Base-by-base conservation (phyloP, 805 yeast species). In the Candida koratica region DNA sequence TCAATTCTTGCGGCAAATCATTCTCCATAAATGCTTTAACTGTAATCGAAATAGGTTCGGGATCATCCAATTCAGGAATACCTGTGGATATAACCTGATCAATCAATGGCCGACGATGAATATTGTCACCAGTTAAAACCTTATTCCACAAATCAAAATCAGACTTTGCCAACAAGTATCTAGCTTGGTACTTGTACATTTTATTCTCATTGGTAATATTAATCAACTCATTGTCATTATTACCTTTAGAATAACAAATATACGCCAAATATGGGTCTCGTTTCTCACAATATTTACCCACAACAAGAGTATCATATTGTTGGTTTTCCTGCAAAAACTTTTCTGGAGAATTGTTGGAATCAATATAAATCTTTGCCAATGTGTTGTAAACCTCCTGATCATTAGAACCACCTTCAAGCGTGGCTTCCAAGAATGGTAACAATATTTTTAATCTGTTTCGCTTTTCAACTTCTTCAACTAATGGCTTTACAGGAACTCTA, bases 111-210 rank as follows among this genome's bases (percentile, higher is more conserved):
- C 95, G 82, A 67, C 96, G 81, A 69, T 90, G 94, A 43, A 77
- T 69, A 60, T 85, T 88, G 31, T 83, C 93, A 28, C 73, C 75
- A 42, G 69, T 52, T 55, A 93, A 72, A 4, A 93, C 98, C 48
- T 70, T 71, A 38, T 76, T 64, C 97, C 97, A 93, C 46, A 93
- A 72, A 5, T 63, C 72, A 16, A 79, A 69, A 56, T 93, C 96
- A n/a, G 96, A 86, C 60, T 95, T 84, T 43, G 78, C 71, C 49
- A 93, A 75, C 52, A 93, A 72, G 58, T 93, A 93, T 61, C 97
- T 81, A n/a, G 97, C 97, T 71, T 93, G 98, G 65, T 93, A 90
- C 63, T 93, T 93, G 75, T 84, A 93, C 99, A 93, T 93, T 51
- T 93, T 77, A 61, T 93, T 93, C 55, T 93, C 97, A 61, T 93